phyloP scores from a whole-genome alignment of 1,139 yeast genomes.

The Wickerhamiella infanticola region DNA sequence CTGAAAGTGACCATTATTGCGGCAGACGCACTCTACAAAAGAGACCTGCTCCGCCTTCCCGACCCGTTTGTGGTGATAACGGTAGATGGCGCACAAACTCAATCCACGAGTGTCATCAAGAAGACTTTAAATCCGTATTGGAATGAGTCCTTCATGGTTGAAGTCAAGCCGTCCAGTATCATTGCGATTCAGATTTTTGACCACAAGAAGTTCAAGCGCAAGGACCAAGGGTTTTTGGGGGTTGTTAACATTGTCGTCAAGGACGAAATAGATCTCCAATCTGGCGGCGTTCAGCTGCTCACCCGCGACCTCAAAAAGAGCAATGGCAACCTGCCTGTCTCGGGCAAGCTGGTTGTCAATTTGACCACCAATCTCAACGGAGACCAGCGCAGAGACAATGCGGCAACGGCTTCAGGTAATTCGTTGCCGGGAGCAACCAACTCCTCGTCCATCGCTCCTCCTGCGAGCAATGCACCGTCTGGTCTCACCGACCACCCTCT shows the following conservation, averaged over 20 bases:
- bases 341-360: conserved; percentile 70
- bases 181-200: conserved; percentile 91
- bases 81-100: conserved; percentile 92
- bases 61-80: conserved; percentile 97
- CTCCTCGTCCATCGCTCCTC: conserved; percentile 3
- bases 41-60: conserved; percentile 79
- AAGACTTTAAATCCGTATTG: conserved; percentile 94
- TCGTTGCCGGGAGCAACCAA: conserved; percentile 1
- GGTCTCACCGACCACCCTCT: neutral
- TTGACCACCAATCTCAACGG: conserved; percentile 32
- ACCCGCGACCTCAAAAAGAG: conserved; percentile 88
- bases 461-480: neutral
- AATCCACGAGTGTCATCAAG: conserved; percentile 84
- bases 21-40: conserved; percentile 86
- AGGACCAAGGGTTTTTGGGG: conserved; percentile 97
- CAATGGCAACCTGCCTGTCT: conserved; percentile 79
- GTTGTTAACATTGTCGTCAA: conserved; percentile 86
- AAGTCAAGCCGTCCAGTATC: conserved; percentile 71
- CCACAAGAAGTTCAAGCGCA: conserved; percentile 92
- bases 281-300: conserved; percentile 55
- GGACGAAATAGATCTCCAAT: conserved; percentile 61
- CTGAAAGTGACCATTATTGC: conserved; percentile 58
- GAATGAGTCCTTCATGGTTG: conserved; percentile 78
- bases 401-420: conserved; percentile 6
- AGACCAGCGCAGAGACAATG: conserved; percentile 6